Evolutionary conservation across 495 filamentous ascomycete species (phyloP).

Genomic region (Letharia columbiana): DNA sequence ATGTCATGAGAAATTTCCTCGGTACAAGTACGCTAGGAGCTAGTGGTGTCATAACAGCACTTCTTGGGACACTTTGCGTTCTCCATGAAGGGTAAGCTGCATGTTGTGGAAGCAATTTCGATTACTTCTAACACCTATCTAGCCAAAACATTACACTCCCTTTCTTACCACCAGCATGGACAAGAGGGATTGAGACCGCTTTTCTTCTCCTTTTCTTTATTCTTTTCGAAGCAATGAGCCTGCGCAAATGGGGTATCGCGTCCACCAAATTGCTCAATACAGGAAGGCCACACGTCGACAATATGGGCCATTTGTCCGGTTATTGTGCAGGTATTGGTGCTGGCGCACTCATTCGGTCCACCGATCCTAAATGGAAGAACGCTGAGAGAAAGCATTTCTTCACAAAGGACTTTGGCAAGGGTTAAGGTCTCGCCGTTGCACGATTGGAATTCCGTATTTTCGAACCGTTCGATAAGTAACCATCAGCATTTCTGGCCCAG

Average conservation of each 20-base stretch:
- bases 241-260: conserved; percentile 8
- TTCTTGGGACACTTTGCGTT: conserved; percentile 61
- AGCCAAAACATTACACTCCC: conserved; percentile 12
- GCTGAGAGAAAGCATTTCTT: conserved; percentile 15
- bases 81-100: conserved; percentile 45
- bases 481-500: background rate
- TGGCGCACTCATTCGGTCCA: conserved; percentile 25
- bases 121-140: background rate
- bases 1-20: conserved; percentile 47
- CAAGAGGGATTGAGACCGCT: conserved; percentile 16
- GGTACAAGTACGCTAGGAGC: conserved; percentile 56
- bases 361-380: conserved; percentile 18
- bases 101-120: background rate
- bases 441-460: no score
- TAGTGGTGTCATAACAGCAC: conserved; percentile 60
- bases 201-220: conserved; percentile 11
- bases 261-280: background rate
- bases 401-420: background rate
- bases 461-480: background rate
- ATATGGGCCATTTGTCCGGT: conserved; percentile 67
- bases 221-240: background rate
- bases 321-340: conserved; percentile 43
- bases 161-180: conserved; percentile 10
- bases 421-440: background rate
- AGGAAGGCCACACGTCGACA: conserved; percentile 40